Conservation (phyloP, 306 rosid genomes). For the Prunus mira region DNA sequence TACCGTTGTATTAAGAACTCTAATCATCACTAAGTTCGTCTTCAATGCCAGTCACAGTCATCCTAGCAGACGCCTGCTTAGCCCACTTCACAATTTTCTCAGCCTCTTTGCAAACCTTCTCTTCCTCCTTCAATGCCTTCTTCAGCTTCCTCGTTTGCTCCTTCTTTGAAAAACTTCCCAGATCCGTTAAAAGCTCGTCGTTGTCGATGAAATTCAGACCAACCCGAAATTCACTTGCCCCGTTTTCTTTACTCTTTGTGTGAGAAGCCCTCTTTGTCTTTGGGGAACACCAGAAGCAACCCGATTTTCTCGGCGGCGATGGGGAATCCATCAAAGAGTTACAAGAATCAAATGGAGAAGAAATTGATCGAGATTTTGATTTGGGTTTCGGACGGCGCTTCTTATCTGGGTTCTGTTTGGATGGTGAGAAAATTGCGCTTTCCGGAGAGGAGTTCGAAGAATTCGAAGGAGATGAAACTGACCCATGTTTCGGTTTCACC, state of each 20-base stretch:
- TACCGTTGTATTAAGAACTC: not conserved
- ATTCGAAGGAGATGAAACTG: constrained; percentile 39
- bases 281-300: constrained; percentile 81
- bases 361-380: constrained; percentile 10
- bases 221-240: not conserved
- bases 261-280: constrained; percentile 63
- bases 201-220: constrained; percentile 37
- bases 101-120: constrained; percentile 72
- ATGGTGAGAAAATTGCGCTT: constrained; percentile 32
- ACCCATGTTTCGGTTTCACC: constrained; percentile 24
- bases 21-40: constrained; percentile 63
- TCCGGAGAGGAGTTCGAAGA: constrained; percentile 41
- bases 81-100: constrained; percentile 72
- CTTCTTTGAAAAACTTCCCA: constrained; percentile 60
- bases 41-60: constrained; percentile 45
- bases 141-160: constrained; percentile 57
- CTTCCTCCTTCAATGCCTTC: constrained; percentile 71
- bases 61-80: constrained; percentile 58
- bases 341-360: constrained; percentile 30
- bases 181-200: constrained; percentile 50
- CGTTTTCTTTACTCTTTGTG: constrained; percentile 48
- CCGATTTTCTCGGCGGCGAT: constrained; percentile 57
- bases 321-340: constrained; percentile 39
- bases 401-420: constrained; percentile 17
- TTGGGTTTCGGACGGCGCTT: constrained; percentile 2